These are phyloP conservation scores for Epichloe uncinata DNA, from an alignment of 2,329 filamentous ascomycete genomes.

Conservation along the genomic window DNA sequence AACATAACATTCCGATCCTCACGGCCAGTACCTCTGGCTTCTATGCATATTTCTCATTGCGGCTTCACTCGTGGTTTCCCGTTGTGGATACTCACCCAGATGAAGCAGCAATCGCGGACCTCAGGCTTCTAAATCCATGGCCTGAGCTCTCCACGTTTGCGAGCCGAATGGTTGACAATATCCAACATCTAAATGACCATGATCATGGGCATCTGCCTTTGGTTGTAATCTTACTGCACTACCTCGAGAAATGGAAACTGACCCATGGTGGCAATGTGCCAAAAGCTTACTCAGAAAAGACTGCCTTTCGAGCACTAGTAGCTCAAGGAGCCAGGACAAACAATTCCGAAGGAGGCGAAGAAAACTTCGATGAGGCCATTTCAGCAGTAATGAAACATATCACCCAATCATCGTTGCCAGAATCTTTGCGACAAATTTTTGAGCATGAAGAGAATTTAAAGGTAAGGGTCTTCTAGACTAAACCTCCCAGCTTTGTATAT, in stretches of 20 bases:
- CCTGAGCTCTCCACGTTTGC: constrained; percentile 60
- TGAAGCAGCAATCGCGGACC: constrained; percentile 67
- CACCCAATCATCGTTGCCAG: constrained; percentile 51
- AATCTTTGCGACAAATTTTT: constrained; percentile 65
- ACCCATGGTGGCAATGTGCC: constrained; percentile 56
- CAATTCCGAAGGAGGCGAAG: constrained; percentile 76
- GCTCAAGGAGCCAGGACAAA: constrained; percentile 52
- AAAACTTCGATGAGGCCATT: constrained; percentile 92
- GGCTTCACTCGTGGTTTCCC: constrained; percentile 67
- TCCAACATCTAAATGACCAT: constrained; percentile 59
- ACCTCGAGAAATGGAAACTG: constrained; percentile 67
- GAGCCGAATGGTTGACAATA: constrained; percentile 49
- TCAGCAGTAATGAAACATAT: constrained; percentile 82
- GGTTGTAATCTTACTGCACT: constrained; percentile 68
- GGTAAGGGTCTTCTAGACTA: constrained; percentile 31
- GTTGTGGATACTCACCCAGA: constrained; percentile 95
- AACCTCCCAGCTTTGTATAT: neutral
- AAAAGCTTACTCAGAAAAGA: constrained; percentile 71
- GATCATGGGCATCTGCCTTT: constrained; percentile 90
- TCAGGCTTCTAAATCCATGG: constrained; percentile 79
- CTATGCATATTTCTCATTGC: constrained; percentile 76
- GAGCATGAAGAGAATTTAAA: constrained; percentile 40
- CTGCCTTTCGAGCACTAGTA: constrained; percentile 62
- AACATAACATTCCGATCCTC: constrained; percentile 58
- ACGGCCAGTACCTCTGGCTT: constrained; percentile 84